phyloP scores from a whole-genome alignment of 345 rosid species.

The Hirschfeldia incana region DNA sequence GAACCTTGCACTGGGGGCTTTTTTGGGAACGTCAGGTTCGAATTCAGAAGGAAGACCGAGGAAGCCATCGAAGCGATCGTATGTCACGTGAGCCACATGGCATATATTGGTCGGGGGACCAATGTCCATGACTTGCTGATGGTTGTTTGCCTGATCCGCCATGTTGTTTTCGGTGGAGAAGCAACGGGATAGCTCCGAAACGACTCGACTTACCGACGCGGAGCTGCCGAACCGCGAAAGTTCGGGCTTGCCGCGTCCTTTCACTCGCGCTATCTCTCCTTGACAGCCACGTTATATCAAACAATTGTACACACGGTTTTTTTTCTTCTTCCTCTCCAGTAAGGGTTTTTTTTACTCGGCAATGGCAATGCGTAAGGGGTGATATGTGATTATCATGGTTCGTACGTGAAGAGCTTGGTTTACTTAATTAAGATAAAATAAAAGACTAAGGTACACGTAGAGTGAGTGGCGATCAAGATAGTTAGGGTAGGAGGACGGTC shows the following conservation, averaged over 20 bases:
- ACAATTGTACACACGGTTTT: not conserved
- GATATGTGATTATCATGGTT: slow-evolving; percentile 2
- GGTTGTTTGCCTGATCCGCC: slow-evolving; percentile 38
- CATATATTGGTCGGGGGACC: slow-evolving; percentile 79
- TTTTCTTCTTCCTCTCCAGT: not conserved
- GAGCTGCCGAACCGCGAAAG: slow-evolving; percentile 35
- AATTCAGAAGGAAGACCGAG: slow-evolving; percentile 93
- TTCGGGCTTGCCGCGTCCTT: slow-evolving; percentile 31
- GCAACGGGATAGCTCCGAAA: slow-evolving; percentile 34
- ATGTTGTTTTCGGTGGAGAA: slow-evolving; percentile 26
- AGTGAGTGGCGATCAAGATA: slow-evolving; percentile 14
- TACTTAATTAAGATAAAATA: not conserved
- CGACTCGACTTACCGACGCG: slow-evolving; percentile 26
- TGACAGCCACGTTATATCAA: not conserved
- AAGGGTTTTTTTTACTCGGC: not conserved
- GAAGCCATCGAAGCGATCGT: slow-evolving; percentile 87
- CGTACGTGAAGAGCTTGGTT: not conserved
- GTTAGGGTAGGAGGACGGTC: slow-evolving; percentile 3
- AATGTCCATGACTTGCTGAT: slow-evolving; percentile 69
- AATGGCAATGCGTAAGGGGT: slow-evolving; percentile 14
- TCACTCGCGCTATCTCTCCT: slow-evolving; percentile 29
- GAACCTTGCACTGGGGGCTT: slow-evolving; percentile 90
- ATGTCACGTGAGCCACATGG: slow-evolving; percentile 90
- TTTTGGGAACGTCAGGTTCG: slow-evolving; percentile 83
- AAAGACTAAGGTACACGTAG: not conserved